Evolutionary conservation across 1,139 yeast genomes (phyloP).

Genomic region (Geotrichum restrictum): DNA sequence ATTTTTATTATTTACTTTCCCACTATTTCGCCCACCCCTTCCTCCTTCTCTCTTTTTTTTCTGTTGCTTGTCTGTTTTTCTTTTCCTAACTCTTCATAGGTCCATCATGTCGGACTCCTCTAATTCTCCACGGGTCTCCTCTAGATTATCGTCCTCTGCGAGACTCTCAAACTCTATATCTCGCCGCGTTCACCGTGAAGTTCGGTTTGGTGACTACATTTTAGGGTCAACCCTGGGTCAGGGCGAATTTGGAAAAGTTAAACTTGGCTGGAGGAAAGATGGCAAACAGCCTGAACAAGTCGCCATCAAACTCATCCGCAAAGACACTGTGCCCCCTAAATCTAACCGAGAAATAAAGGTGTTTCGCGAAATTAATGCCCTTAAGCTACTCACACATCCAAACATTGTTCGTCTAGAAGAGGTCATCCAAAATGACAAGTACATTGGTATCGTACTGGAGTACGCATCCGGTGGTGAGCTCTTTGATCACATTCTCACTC

Average conservation of each 20-base stretch:
- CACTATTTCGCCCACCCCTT: background rate
- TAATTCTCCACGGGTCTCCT: slow-evolving; percentile 20
- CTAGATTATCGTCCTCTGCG: slow-evolving; percentile 21
- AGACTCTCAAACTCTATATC: slow-evolving; percentile 22
- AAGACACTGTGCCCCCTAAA: slow-evolving; percentile 77
- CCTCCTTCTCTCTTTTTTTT: background rate
- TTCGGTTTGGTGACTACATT: slow-evolving; percentile 77
- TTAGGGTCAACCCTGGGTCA: slow-evolving; percentile 95
- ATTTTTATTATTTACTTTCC: slow-evolving; percentile 1
- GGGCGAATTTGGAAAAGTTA: slow-evolving; percentile 97
- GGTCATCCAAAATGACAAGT: slow-evolving; percentile 88
- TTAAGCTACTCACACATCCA: slow-evolving; percentile 83
- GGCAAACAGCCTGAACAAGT: slow-evolving; percentile 41
- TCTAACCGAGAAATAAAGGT: slow-evolving; percentile 84
- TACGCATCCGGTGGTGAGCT: slow-evolving; percentile 97
- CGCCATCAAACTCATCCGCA: slow-evolving; percentile 84
- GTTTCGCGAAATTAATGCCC: slow-evolving; percentile 87
- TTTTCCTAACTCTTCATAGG: background rate
- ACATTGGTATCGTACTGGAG: slow-evolving; percentile 92
- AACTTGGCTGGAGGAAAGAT: slow-evolving; percentile 87
- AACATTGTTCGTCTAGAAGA: slow-evolving; percentile 89
- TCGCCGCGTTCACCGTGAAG: slow-evolving; percentile 30
- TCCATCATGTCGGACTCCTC: slow-evolving; percentile 18
- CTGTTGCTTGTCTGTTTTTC: background rate
- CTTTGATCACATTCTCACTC: slow-evolving; percentile 84